Evolutionary conservation across 129 eudicot species (phyloP).

Genomic region (Rutidosis leptorrhynchoides): DNA sequence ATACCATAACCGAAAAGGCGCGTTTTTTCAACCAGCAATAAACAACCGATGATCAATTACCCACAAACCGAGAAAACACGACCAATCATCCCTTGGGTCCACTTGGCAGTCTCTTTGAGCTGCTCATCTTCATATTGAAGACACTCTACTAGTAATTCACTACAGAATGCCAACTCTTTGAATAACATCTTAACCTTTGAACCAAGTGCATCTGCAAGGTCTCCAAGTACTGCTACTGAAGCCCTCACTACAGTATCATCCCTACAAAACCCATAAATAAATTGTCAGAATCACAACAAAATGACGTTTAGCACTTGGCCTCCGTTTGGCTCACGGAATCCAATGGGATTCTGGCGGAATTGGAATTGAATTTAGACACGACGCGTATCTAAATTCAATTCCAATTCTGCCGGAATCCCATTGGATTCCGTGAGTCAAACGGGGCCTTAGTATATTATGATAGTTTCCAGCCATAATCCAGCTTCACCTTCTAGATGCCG

Average conservation of each 20-base stretch:
- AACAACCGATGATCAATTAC: slow-evolving; percentile 19
- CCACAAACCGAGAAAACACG: slow-evolving; percentile 49
- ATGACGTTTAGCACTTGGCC: background rate
- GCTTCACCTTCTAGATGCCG: too few relatives aligned
- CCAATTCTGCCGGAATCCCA: too few relatives aligned
- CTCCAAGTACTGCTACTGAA: slow-evolving; percentile 80
- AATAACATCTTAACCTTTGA: slow-evolving; percentile 47
- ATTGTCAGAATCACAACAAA: background rate
- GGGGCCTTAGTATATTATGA: too few relatives aligned
- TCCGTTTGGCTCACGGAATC: too few relatives aligned
- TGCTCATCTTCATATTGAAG: slow-evolving; percentile 73
- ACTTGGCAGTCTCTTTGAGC: slow-evolving; percentile 76
- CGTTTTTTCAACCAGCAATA: slow-evolving; percentile 3
- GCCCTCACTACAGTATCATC: slow-evolving; percentile 78
- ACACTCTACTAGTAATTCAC: slow-evolving; percentile 62
- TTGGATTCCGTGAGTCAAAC: too few relatives aligned
- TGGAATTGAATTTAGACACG: too few relatives aligned
- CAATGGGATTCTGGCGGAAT: too few relatives aligned
- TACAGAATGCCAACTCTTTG: slow-evolving; percentile 47
- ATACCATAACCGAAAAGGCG: background rate
- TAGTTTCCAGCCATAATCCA: too few relatives aligned
- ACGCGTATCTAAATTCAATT: too few relatives aligned
- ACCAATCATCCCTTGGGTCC: slow-evolving; percentile 83
- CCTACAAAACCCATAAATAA: slow-evolving; percentile 38
- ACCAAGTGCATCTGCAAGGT: slow-evolving; percentile 89